Evolutionary conservation across 2,329 filamentous ascomycete species (phyloP), one percentile per base, ranked within the genome.

Genomic region (Diaporthe ilicicola): DNA sequence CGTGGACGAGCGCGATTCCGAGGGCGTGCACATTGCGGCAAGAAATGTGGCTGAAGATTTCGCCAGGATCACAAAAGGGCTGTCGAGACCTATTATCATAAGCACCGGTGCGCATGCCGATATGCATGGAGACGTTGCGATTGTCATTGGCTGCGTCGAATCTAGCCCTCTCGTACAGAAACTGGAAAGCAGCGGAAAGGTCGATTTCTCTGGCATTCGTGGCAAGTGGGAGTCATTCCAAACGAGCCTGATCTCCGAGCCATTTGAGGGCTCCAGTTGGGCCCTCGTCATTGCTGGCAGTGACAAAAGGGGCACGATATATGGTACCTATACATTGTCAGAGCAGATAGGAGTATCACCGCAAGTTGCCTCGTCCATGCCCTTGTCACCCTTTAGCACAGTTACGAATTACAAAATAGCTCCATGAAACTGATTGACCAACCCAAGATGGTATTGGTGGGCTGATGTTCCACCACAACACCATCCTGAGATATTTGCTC

Each of bases 271-370:
- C 34, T 82, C 84, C 37, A 76, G 79, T 9, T 79, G 79, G 64
- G 87, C 88, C 1, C 78, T 90, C 22, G 84, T 90, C 9, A 88
- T 90, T 76, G 86, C 84, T 51, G 88, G 86, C 17, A 88, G 86
- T 74, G 88, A 91, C 77, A 88, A 88, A 68, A 82, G 89, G 70
- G 88, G 88, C 34, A 82, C 87, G 0, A 87, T 90, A 46, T 91
- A 87, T 73, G 89, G 88, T 19, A 80, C 88, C 13, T 90, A 91
- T 76, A 86, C 88, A 54, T 75, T 91, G 29, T 88, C 88, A 0
- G 88, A 90, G 75, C 88, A 91, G 74, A 89, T 90, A 55, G 89
- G 89, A 32, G 86, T 90, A 12, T 90, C 88, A 1, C 89, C 89
- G 74, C 80, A 71, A 62, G 77, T 69, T 19, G 61, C 13, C n/a